phyloP scores from a whole-genome alignment of 768 basidiomycete species.

The Tricholoma saponaceum region DNA sequence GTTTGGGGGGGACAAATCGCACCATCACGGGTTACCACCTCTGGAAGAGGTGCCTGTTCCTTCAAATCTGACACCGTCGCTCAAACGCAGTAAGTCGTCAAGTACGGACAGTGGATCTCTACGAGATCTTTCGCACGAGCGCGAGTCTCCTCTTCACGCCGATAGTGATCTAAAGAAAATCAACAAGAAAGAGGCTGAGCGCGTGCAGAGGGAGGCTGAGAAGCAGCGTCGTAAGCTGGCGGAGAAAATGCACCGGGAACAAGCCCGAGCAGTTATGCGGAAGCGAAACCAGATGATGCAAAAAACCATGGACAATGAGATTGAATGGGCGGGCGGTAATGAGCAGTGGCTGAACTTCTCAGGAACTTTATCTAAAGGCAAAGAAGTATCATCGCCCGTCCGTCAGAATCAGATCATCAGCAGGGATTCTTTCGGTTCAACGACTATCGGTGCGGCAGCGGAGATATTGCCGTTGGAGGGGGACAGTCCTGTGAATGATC shows the following conservation, averaged over 20 bases:
- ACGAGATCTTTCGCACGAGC: slow-evolving; percentile 48
- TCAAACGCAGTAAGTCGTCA: slow-evolving; percentile 77
- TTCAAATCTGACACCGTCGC: slow-evolving; percentile 53
- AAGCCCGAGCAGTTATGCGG: slow-evolving; percentile 88
- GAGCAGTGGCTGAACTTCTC: slow-evolving; percentile 39
- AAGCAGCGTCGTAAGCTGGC: slow-evolving; percentile 75
- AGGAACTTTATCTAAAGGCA: slow-evolving; percentile 40
- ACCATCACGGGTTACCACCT: slow-evolving; percentile 59
- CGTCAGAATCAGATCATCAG: slow-evolving; percentile 50
- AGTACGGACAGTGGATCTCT: slow-evolving; percentile 70
- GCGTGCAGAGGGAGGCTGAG: slow-evolving; percentile 76
- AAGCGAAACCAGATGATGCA: slow-evolving; percentile 79
- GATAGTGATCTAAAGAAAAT: slow-evolving; percentile 64
- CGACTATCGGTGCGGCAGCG: slow-evolving; percentile 58
- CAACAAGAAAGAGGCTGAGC: slow-evolving; percentile 78
- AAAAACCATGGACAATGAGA: slow-evolving; percentile 47
- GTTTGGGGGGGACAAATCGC: slow-evolving; percentile 75
- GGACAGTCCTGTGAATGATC: slow-evolving; percentile 30
- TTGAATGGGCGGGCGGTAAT: slow-evolving; percentile 59
- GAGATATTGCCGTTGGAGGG: slow-evolving; percentile 42
- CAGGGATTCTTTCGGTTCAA: slow-evolving; percentile 34
- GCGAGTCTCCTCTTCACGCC: slow-evolving; percentile 31
- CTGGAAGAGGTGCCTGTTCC: slow-evolving; percentile 66
- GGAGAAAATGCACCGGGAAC: slow-evolving; percentile 74
- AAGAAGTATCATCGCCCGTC: slow-evolving; percentile 55